These are phyloP conservation scores for Astraeus odoratus DNA, from an alignment of 768 basidiomycete species.

Conservation along the genomic window DNA sequence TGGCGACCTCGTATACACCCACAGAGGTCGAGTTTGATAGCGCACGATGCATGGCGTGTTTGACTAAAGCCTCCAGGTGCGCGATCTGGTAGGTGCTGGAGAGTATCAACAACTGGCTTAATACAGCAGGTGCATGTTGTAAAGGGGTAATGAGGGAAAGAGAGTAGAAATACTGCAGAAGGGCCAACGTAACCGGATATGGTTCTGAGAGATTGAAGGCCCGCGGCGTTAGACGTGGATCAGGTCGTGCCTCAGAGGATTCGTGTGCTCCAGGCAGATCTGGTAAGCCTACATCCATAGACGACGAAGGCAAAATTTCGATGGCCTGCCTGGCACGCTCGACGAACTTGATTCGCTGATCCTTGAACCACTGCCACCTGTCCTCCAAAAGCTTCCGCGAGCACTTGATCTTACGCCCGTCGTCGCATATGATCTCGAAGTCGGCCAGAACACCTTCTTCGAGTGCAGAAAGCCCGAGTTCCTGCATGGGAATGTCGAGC, in stretches of 20 bases:
- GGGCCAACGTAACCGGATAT: slow-evolving; percentile 80
- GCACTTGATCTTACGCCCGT: slow-evolving; percentile 76
- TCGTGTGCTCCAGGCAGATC: slow-evolving; percentile 48
- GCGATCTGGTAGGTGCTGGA: slow-evolving; percentile 75
- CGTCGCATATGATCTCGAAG: slow-evolving; percentile 90
- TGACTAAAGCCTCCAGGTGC: slow-evolving; percentile 73
- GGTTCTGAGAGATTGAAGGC: slow-evolving; percentile 80
- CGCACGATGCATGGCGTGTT: slow-evolving; percentile 89
- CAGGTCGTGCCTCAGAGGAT: slow-evolving; percentile 48
- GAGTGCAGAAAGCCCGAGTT: slow-evolving; percentile 76
- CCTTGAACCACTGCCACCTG: slow-evolving; percentile 93
- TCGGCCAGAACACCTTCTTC: slow-evolving; percentile 80
- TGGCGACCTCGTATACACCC: slow-evolving; percentile 92
- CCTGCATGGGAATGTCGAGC: slow-evolving; percentile 68
- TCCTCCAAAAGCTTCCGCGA: slow-evolving; percentile 82
- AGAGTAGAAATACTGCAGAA: slow-evolving; percentile 93
- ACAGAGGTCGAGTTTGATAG: slow-evolving; percentile 81
- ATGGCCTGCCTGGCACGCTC: slow-evolving; percentile 50
- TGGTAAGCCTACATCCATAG: slow-evolving; percentile 58
- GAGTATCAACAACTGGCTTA: slow-evolving; percentile 81
- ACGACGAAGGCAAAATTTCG: slow-evolving; percentile 50
- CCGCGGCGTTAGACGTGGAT: slow-evolving; percentile 77
- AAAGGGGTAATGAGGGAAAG: slow-evolving; percentile 80
- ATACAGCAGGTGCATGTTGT: slow-evolving; percentile 84
- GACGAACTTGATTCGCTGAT: slow-evolving; percentile 54